Evolutionary conservation across 176 grass and related monocot species (phyloP), one percentile per base, ranked within the genome.

Genomic region (Aegilops speltoides): DNA sequence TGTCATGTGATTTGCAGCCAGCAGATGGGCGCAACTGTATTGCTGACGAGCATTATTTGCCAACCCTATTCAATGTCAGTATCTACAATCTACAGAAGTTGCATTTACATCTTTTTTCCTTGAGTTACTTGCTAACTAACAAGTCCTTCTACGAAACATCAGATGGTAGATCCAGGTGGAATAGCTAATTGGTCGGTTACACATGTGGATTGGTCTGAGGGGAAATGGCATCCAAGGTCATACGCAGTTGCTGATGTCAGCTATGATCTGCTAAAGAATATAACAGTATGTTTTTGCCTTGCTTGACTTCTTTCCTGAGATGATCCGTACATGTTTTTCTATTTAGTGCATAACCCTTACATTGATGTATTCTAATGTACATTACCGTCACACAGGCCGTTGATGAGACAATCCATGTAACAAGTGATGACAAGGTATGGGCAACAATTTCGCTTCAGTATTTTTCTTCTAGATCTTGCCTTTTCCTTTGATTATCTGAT

Each of bases 41-140:
- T 91, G 90, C 97, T 82, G 97, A 99, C 46, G 97, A 99, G 85
- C 97, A 99, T 99, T 99, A 96, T 88, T 90, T 99, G 50, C 97
- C 97, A 70, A 99, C 97, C 52, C 62, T 99, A 48, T 99, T 99
- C 84, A 84, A 91, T 87, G 97, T 96, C 25, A 87, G 94, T 85
- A 83, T 76, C 79, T 86, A 77, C 71, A 82, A 59, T 48, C 60
- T 87, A 79, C 77, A n/a, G 26, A 83, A 82, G n/a, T 87, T n/a
- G 8, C 43, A 62, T 76, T 52, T 81, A 70, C 57, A 59, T 79
- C 20, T 78, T 68, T 4, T 72, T 78, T 78, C 23, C 11, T 80
- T 68, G 12, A 29, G 56, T 79, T 66, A n/a, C 68, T 68, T 60
- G 37, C 50, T 87, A 73, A 80, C 60, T 50, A 31, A 33, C 79